Percentiles rank a stretch among this genome's conserved stretches.
Conservation (phyloP, 768 basidiomycete genomes). For the Pisolithus orientalis region DNA sequence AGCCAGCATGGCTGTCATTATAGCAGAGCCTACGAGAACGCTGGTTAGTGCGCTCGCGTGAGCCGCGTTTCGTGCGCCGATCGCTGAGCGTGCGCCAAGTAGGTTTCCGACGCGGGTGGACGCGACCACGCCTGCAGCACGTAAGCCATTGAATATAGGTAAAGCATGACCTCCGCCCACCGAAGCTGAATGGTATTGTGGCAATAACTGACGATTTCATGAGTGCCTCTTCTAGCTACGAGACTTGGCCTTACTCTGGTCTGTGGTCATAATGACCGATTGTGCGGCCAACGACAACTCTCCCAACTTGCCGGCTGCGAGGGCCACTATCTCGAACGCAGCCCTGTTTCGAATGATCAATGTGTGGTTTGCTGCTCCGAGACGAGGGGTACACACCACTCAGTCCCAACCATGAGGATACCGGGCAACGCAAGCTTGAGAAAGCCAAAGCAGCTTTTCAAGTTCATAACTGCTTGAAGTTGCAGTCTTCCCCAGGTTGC, state of each 20-base stretch:
- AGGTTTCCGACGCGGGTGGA: slow-evolving; percentile 70
- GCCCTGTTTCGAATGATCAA: slow-evolving; percentile 41
- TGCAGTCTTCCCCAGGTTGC: slow-evolving; percentile 61
- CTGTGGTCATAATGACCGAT: slow-evolving; percentile 74
- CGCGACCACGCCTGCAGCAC: slow-evolving; percentile 50
- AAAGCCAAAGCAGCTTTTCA: slow-evolving; percentile 47
- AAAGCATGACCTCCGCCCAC: slow-evolving; percentile 17
- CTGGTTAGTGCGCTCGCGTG: slow-evolving; percentile 62
- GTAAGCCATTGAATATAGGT: background rate
- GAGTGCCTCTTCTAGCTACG: background rate
- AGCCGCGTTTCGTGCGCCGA: slow-evolving; percentile 49
- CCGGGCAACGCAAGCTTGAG: slow-evolving; percentile 68
- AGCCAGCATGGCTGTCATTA: slow-evolving; percentile 55
- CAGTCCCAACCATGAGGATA: slow-evolving; percentile 73
- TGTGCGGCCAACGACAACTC: slow-evolving; percentile 66
- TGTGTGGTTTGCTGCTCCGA: background rate
- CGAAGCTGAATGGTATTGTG: slow-evolving; percentile 72
- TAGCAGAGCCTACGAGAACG: slow-evolving; percentile 47
- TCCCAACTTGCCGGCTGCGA: slow-evolving; percentile 69
- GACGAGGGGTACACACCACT: slow-evolving; percentile 46
- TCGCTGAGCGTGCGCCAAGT: slow-evolving; percentile 51
- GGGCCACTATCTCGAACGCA: slow-evolving; percentile 76
- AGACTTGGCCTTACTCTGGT: slow-evolving; percentile 47
- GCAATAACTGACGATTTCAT: slow-evolving; percentile 45
- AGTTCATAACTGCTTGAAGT: slow-evolving; percentile 38